phyloP scores from a whole-genome alignment of 2,329 filamentous ascomycete genomes.

The Raffaelea albimanens region DNA sequence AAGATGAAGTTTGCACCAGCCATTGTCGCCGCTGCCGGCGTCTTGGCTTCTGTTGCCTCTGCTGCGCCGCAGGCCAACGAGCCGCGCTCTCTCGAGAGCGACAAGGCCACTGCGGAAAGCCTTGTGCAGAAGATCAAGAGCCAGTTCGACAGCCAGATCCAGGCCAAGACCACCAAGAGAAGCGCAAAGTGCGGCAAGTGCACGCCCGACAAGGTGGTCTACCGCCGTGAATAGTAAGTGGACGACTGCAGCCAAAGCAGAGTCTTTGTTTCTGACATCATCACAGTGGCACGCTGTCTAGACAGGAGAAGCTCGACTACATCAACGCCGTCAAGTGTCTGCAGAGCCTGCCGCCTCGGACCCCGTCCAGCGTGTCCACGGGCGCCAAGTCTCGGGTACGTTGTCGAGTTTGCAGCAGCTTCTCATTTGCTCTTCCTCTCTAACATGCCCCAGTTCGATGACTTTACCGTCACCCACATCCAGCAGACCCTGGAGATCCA shows the following conservation, averaged over 20 bases:
- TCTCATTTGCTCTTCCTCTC: too few relatives aligned
- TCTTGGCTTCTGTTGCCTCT: not conserved
- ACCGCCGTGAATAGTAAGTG: slow-evolving; percentile 4
- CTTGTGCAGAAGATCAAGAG: not conserved
- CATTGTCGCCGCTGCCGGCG: not conserved
- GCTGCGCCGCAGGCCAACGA: not conserved
- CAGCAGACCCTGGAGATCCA: slow-evolving; percentile 23
- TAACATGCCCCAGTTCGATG: too few relatives aligned
- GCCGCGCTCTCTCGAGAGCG: too few relatives aligned
- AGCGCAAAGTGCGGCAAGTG: not conserved
- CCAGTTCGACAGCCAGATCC: not conserved
- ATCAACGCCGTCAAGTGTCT: slow-evolving; percentile 1
- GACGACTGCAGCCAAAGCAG: too few relatives aligned
- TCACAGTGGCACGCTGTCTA: too few relatives aligned
- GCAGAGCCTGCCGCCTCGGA: not conserved
- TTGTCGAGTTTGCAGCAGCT: too few relatives aligned
- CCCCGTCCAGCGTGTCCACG: too few relatives aligned
- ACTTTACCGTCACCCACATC: slow-evolving; percentile 28
- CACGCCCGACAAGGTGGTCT: not conserved
- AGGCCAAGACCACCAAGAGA: not conserved
- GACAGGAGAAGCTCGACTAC: not conserved
- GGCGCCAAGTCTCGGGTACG: too few relatives aligned
- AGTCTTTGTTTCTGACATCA: too few relatives aligned
- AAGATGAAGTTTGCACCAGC: not conserved
- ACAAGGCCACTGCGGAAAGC: not conserved